A percentile compares a stretch with the other conserved stretches of the same genome.
These are phyloP conservation scores for Mycena galopus DNA, from an alignment of 768 basidiomycete genomes.

Conservation along the genomic window DNA sequence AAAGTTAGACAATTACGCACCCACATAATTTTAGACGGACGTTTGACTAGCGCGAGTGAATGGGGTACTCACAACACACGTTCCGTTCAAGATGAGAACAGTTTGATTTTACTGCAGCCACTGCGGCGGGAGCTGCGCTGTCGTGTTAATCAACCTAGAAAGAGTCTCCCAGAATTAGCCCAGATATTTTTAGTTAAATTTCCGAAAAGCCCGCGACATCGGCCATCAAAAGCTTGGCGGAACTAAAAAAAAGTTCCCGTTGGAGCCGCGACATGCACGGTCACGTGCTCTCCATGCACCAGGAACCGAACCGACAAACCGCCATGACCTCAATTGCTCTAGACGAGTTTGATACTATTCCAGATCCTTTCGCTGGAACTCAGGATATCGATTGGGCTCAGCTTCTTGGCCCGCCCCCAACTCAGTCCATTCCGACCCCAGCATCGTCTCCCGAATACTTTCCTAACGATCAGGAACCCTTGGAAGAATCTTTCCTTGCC, in stretches of 20 bases:
- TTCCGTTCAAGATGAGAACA: not conserved
- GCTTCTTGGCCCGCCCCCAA: slow-evolving; percentile 43
- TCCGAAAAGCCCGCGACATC: too few relatives aligned
- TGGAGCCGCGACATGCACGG: slow-evolving; percentile 2
- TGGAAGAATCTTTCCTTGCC: slow-evolving; percentile 53
- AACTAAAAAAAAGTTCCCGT: too few relatives aligned
- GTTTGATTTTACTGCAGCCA: not conserved
- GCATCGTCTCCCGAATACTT: slow-evolving; percentile 37
- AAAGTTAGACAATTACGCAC: too few relatives aligned
- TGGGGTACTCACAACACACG: not conserved
- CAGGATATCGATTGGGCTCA: slow-evolving; percentile 63
- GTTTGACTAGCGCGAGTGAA: not conserved
- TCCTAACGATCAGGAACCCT: slow-evolving; percentile 43
- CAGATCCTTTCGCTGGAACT: slow-evolving; percentile 66
- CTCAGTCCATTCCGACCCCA: slow-evolving; percentile 40
- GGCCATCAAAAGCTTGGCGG: too few relatives aligned
- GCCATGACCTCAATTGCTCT: too few relatives aligned
- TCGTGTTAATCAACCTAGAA: not conserved
- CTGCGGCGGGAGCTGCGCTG: not conserved
- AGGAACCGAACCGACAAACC: too few relatives aligned
- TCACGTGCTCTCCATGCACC: too few relatives aligned
- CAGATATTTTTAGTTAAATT: not conserved
- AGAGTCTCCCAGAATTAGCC: not conserved
- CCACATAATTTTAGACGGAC: too few relatives aligned
- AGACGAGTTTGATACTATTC: slow-evolving; percentile 67